Base-by-base conservation (phyloP, 805 yeast genomes). In the Saccharomycopsis amapae region DNA sequence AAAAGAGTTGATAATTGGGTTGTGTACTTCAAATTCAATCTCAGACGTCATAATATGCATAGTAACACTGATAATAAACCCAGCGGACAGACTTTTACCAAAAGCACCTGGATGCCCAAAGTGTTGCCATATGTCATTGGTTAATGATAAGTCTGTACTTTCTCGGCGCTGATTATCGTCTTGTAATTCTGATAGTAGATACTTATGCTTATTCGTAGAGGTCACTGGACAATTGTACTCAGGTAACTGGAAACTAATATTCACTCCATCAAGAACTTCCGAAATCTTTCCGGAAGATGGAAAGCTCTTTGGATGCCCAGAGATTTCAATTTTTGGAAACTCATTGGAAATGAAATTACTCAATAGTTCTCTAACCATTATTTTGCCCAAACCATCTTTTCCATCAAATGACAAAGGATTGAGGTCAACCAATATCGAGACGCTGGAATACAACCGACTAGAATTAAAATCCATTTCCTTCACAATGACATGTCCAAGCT, bases 41-140 rank as follows among this genome's bases (percentile, higher is more conserved):
- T 76, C 78, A 1, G 79, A 72, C 0, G 72, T 62, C 61, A 78
- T 61, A 3, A 79, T 52, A 57, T 79, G 82, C 61, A 79, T 71
- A 0, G 74, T 73, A 4, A 76, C 67, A 13, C 67, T 71, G 1
- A 72, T 43, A 5, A 79, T 59, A 46, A 78, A 78, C 1, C 73
- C 72, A 10, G 55, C 24, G 13, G 41, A 23, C 34, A 23, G 32
- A 6, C 19, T 22, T 17, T 38, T 6, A 2, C 41, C 40, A 15
- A 15, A 9, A 10, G 10, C 34, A 37, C 28, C 30, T 9, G 30
- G 7, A 9, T 7, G 12, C 12, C 30, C 30, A n/a, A n/a, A n/a
- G n/a, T n/a, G n/a, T n/a, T n/a, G n/a, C n/a, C n/a, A n/a, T n/a
- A n/a, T n/a, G n/a, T n/a, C n/a, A n/a, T n/a, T n/a, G n/a, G n/a